These are phyloP conservation scores for Clitopilus hobsonii DNA, from an alignment of 768 basidiomycete genomes.

Conservation along the genomic window DNA sequence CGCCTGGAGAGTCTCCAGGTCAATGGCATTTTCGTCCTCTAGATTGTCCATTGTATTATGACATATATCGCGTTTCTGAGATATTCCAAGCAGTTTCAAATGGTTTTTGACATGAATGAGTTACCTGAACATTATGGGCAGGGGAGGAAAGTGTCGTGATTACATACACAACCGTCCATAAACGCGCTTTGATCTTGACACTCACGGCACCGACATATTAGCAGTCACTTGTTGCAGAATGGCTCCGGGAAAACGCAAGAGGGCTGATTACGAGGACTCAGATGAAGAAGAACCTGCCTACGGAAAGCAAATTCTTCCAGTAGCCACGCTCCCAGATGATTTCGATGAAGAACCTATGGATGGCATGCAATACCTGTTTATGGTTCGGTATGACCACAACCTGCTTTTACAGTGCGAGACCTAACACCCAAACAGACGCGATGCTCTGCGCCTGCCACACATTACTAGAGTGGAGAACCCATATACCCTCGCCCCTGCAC, in stretches of 20 bases:
- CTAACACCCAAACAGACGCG: slow-evolving; percentile 44
- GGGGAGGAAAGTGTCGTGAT: neutral
- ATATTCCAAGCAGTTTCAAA: slow-evolving; percentile 2
- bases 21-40: slow-evolving; percentile 51
- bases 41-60: slow-evolving; percentile 16
- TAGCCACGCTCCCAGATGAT: slow-evolving; percentile 71
- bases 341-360: slow-evolving; percentile 64
- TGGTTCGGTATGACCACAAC: slow-evolving; percentile 54
- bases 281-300: slow-evolving; percentile 59
- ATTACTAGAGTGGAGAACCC: slow-evolving; percentile 66
- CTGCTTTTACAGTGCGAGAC: neutral
- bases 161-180: neutral
- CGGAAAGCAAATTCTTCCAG: slow-evolving; percentile 72
- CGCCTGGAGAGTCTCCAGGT: slow-evolving; percentile 70
- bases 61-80: neutral
- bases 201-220: neutral
- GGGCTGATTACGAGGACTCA: slow-evolving; percentile 41
- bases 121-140: neutral
- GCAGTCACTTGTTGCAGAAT: slow-evolving; percentile 9
- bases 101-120: neutral
- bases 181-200: neutral
- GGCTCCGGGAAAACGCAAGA: slow-evolving; percentile 49
- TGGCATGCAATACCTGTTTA: slow-evolving; percentile 78
- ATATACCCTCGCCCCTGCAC: slow-evolving; percentile 40
- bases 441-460: slow-evolving; percentile 61